Base-by-base conservation (phyloP, 139 green algal species). In the Spirogloea muscicola region DNA sequence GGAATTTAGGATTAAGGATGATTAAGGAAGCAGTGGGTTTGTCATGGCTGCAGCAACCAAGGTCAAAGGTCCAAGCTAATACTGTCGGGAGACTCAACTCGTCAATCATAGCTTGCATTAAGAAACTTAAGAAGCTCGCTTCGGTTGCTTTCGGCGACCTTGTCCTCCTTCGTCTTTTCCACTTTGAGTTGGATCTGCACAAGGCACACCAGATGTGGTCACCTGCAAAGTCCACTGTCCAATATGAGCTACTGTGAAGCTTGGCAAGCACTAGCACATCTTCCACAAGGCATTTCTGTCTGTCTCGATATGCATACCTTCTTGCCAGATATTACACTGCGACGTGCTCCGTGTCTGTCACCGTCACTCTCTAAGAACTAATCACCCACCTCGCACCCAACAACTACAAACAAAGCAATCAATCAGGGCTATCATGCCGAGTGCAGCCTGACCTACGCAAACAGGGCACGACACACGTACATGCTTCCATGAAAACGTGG, bases 121-220 rank as follows among this genome's bases (percentile, higher is more conserved):
- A 78, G 48, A 37, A 78, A 78, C 7, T 27, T 36, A 31, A 78
- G 70, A 0, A 78, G 40, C 40, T 66, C 49, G n/a, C 18, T 58
- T 43, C 70, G 40, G 64, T 78, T 78, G 21, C 39, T 27, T 61
- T 78, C 70, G n/a, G 70, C 70, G 16, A 71, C 58, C 52, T 78
- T 78, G 48, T 78, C 70, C 10, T 78, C 70, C 49, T 78, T 78
- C 3, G 58, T 74, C 58, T 78, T 78, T 3, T 78, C 70, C 34
- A 78, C 70, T 58, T 74, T 74, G 58, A 78, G 42, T 29, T 74
- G 36, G 29, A 78, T 68, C 70, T 78, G 70, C 3, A 65, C 57
- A 16, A 18, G 18, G 10, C 60, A 59, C 34, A 59, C 5, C 60
- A 67, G 5, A 7, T 63, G 41, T 63, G 37, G 33, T 25, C 31